A percentile compares a stretch with the other conserved stretches of the same genome.
Conservation (phyloP, 2,329 filamentous ascomycete species). For the Phaeoacremonium minimum region DNA sequence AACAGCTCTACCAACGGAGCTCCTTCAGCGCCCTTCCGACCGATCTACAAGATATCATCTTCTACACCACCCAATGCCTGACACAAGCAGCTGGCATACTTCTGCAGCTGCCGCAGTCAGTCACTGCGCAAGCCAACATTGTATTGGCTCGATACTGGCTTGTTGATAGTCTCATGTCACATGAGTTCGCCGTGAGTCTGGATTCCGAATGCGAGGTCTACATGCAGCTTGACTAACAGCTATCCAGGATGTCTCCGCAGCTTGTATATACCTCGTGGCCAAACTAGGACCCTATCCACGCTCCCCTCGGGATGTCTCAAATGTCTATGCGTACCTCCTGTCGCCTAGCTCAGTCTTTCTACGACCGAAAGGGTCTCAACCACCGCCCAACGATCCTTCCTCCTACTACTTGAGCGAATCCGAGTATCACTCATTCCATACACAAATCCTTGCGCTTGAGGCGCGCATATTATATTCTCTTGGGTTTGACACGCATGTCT, state of each 20-base stretch:
- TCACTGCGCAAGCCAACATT: slow-evolving; percentile 81
- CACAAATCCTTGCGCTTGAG: slow-evolving; percentile 68
- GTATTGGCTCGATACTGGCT: slow-evolving; percentile 80
- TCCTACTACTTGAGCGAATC: slow-evolving; percentile 70
- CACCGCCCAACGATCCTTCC: slow-evolving; percentile 35
- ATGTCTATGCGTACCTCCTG: slow-evolving; percentile 78
- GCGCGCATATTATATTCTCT: slow-evolving; percentile 70
- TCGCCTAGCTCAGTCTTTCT: slow-evolving; percentile 56
- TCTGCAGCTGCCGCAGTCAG: slow-evolving; percentile 77
- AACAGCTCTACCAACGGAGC: slow-evolving; percentile 59
- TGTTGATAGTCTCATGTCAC: slow-evolving; percentile 46
- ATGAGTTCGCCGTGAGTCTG: slow-evolving; percentile 50
- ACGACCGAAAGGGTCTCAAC: slow-evolving; percentile 24
- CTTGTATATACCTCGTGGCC: slow-evolving; percentile 72
- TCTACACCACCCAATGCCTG: slow-evolving; percentile 67
- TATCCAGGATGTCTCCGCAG: slow-evolving; percentile 72
- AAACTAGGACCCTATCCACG: slow-evolving; percentile 78
- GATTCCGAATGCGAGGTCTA: background rate
- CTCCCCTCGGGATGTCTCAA: slow-evolving; percentile 74
- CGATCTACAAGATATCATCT: slow-evolving; percentile 68
- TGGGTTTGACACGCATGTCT: slow-evolving; percentile 79
- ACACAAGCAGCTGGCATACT: slow-evolving; percentile 78
- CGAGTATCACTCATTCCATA: slow-evolving; percentile 61
- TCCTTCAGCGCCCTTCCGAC: slow-evolving; percentile 55
- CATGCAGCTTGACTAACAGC: no score